These are phyloP conservation scores for Calvatia gigantea DNA, from an alignment of 768 basidiomycete genomes.

Conservation along the genomic window DNA sequence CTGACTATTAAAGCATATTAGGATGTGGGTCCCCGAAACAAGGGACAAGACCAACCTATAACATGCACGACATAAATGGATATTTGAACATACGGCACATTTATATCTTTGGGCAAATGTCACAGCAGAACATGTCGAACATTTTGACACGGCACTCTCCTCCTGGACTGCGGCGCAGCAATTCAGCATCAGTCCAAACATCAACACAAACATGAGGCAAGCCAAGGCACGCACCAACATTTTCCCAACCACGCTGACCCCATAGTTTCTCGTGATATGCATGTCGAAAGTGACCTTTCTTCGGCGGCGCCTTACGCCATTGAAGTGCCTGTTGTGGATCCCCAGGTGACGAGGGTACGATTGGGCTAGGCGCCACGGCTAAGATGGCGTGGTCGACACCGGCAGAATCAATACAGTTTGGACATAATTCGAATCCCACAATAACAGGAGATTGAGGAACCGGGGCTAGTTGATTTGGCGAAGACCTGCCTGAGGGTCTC, in stretches of 20 bases:
- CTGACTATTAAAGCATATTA: slow-evolving; percentile 44
- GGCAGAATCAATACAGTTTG: slow-evolving; percentile 69
- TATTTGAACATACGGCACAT: slow-evolving; percentile 77
- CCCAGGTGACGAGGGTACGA: slow-evolving; percentile 48
- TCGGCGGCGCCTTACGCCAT: slow-evolving; percentile 66
- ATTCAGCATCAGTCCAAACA: slow-evolving; percentile 1
- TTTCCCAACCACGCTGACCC: slow-evolving; percentile 81
- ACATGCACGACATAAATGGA: slow-evolving; percentile 79
- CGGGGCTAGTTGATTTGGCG: slow-evolving; percentile 15
- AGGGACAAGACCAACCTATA: slow-evolving; percentile 57
- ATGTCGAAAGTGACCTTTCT: slow-evolving; percentile 78
- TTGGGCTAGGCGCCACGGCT: slow-evolving; percentile 38
- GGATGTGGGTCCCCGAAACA: not conserved
- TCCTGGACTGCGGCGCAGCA: slow-evolving; percentile 50
- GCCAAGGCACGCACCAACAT: slow-evolving; percentile 63
- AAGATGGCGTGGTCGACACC: slow-evolving; percentile 79
- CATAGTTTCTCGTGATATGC: slow-evolving; percentile 86
- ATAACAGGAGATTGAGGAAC: slow-evolving; percentile 15
- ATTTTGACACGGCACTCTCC: slow-evolving; percentile 58
- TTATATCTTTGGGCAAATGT: slow-evolving; percentile 72
- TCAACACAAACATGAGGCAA: not conserved
- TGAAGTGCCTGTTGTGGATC: slow-evolving; percentile 52
- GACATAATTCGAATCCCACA: slow-evolving; percentile 81
- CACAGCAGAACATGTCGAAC: slow-evolving; percentile 75
- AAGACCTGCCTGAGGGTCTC: slow-evolving; percentile 1